Evolutionary conservation across 192 early-diverging fungal species (phyloP), one percentile per base, ranked within the genome.

Genomic region (Lobulomyces angularis): DNA sequence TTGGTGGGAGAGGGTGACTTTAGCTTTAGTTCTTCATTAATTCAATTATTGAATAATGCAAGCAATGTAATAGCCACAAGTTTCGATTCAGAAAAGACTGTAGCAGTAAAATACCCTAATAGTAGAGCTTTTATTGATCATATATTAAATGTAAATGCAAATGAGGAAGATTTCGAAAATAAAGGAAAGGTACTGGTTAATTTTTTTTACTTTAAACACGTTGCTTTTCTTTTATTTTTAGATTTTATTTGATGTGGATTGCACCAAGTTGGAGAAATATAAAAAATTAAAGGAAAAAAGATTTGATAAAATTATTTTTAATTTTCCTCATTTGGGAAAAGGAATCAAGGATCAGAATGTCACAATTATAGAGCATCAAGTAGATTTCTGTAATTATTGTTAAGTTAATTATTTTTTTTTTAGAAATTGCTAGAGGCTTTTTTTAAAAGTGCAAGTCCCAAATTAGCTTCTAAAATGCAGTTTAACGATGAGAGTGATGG

Each of bases 341-440:
- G 91, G 93, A 8, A 87, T 93, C 46, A 97, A 95, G 58, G 90
- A 97, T 55, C 77, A 88, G 64, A 65, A 74, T 35, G 67, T 83
- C 27, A 97, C 94, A 51, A 68, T 97, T 1, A 47, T 58, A 6
- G 61, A 62, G 4, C 94, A 97, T 62, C 88, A 93, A 61, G 17
- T 23, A 21, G 24, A n/a, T n/a, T n/a, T n/a, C n/a, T n/a, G n/a
- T n/a, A n/a, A n/a, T n/a, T n/a, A n/a, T n/a, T n/a, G n/a, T n/a
- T n/a, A n/a, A n/a, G n/a, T n/a, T n/a, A n/a, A n/a, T n/a, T n/a
- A n/a, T n/a, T n/a, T n/a, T n/a, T n/a, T n/a, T n/a, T n/a, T n/a
- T n/a, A n/a, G n/a, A 35, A 8, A 51, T 69, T 23, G 17, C 67
- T 16, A 20, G 14, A 31, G 18, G 6, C 11, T 69, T 67, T 46